Base-by-base conservation (phyloP, 352 stramenopile species). In the Globisporangium emineosum region DNA sequence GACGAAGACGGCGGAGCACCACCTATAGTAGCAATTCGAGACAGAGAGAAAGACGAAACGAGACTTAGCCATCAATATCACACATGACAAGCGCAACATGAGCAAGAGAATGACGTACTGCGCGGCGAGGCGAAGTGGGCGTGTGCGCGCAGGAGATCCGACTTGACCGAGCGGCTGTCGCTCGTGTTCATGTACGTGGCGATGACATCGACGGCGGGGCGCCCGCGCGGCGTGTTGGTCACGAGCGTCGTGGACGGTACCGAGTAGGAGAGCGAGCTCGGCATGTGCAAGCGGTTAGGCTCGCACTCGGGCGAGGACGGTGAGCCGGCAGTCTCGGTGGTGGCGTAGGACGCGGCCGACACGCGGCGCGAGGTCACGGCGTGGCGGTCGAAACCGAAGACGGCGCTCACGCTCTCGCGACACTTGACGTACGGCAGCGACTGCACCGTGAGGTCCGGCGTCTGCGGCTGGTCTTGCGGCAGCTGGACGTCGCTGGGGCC, bases 101-200 rank as follows among this genome's bases (percentile, higher is more conserved):
- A 27, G 54, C 25, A 19, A 10, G 21, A 23, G 8, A 52, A 13
- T 60, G 57, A 65, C 65, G 60, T 75, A 86, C 78, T 83, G 78
- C 77, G 75, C n/a, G 83, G 79, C n/a, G 83, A 91, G 1, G 78
- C 67, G 64, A 90, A 89, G 56, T 91, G 80, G 27, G 80, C 81
- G 59, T 91, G 82, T 10, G 83, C 79, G 27, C 83, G 85, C 72
- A 94, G 76, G 8, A 92, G 74, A 43, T 94, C 85, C 51, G 81
- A 84, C 67, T 91, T 94, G 58, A 90, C 68, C 1, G 80, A 83
- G 37, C 87, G 87, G 42, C 76, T 79, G 72, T 95, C 87, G 43
- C 72, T 81, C 45, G 87, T 94, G 78, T 95, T 95, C 87, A 95
- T 95, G 75, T 95, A 95, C 2, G 87, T 95, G 51, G 87, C 87